Conservation (phyloP, 2,329 filamentous ascomycete species). For the Exophiala phaeomuriformis region DNA sequence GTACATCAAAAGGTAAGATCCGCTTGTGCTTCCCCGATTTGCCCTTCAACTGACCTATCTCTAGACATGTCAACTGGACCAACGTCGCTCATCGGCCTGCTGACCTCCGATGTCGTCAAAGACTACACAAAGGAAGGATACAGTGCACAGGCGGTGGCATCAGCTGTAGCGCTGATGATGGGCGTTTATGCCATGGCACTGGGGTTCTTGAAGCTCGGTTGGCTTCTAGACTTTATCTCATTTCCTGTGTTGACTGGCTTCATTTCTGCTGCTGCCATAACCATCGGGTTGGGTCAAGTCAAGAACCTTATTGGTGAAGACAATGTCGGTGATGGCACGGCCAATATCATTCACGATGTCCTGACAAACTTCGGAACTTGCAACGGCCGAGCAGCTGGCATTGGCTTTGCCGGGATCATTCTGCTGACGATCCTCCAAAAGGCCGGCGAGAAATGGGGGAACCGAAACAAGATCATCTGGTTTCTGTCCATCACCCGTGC, state of each 20-base stretch:
- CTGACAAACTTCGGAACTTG: constrained; percentile 51
- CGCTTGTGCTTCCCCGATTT: neutral
- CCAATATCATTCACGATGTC: constrained; percentile 53
- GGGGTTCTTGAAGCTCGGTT: constrained; percentile 57
- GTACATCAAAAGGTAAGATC: constrained; percentile 52
- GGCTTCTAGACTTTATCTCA: constrained; percentile 59
- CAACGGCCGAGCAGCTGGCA: constrained; percentile 51
- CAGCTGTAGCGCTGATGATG: constrained; percentile 57
- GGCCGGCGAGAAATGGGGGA: constrained; percentile 53
- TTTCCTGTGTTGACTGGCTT: constrained; percentile 58
- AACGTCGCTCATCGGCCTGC: constrained; percentile 57
- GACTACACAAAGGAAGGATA: constrained; percentile 47
- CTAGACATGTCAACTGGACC: constrained; percentile 55
- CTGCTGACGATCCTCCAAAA: constrained; percentile 52
- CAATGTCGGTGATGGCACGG: constrained; percentile 46
- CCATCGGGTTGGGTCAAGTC: constrained; percentile 59
- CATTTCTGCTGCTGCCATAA: constrained; percentile 59
- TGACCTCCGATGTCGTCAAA: constrained; percentile 55
- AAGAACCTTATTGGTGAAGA: constrained; percentile 52
- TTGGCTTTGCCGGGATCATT: constrained; percentile 53
- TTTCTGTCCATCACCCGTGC: constrained; percentile 54
- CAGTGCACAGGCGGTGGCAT: constrained; percentile 50
- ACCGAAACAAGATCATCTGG: constrained; percentile 51
- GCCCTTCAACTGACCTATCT: neutral
- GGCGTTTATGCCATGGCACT: constrained; percentile 54